Base-by-base conservation (phyloP, 2,329 filamentous ascomycete species). In the Colletotrichum eremochloae region DNA sequence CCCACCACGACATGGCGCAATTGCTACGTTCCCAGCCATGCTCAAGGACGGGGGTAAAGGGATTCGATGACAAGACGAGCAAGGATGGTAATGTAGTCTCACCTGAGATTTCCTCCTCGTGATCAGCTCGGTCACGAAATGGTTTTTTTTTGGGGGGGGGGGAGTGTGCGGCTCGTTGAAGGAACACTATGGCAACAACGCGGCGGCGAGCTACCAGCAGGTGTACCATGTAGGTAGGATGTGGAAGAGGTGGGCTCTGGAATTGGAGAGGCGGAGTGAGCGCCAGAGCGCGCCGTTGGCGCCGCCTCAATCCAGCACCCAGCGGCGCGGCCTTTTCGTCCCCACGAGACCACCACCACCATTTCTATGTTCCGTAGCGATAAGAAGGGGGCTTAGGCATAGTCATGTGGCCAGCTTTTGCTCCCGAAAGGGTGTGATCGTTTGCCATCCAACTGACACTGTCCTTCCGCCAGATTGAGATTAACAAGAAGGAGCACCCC, bases 371-470 rank as follows among this genome's bases (percentile, higher is more conserved):
- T 67, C 33, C 38, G 36, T 46, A 50, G 15, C 38, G 58, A 46
- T 31, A 55, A 67, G 50, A 29, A 38, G 44, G 24, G 60, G 50
- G 64, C 33, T 40, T 48, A 40, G 57, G 56, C 44, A 15, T 46
- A 56, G 58, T 69, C 69, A 72, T 68, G 69, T 68, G 69, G 69
- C 66, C 24, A 33, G 11, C 29, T n/a, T 58, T 50, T 58, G n/a
- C n/a, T 15, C 44, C 24, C 14, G 57, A 20, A 69, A 64, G 60
- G 69, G 69, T 69, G 60, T 69, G 53, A 60, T 71, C 36, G 44
- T 53, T 38, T 53, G 52, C 57, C 65, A 58, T 57, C 20, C 9
- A 61, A 60, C 24, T 64, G 67, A 58, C 61, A 56, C 58, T 55
- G 20, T 40, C 33, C 56, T n/a, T 42, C 20, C 18, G 9, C 36